Conservation (phyloP, 805 yeast genomes). For the Candida cerambycidarum region DNA sequence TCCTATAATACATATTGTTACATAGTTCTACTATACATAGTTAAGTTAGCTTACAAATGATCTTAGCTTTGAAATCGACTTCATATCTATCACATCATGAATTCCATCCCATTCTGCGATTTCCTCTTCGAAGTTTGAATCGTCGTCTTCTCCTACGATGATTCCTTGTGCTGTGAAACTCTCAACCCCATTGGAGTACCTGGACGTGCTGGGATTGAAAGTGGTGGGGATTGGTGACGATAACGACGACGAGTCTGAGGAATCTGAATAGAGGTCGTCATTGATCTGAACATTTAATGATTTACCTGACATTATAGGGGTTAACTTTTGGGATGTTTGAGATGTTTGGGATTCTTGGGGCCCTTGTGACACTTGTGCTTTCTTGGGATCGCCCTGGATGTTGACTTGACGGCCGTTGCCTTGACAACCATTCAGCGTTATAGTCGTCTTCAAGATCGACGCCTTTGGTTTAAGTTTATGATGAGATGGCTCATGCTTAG, state of each 20-base stretch:
- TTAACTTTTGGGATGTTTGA: no score
- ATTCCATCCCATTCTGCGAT: slow-evolving; percentile 7
- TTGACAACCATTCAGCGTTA: no score
- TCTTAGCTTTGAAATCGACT: slow-evolving; percentile 7
- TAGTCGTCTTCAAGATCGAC: slow-evolving; percentile 35
- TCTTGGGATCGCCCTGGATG: no score
- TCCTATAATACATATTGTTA: slow-evolving; percentile 1
- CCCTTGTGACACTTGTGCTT: no score
- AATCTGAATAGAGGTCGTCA: neutral
- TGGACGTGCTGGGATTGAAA: neutral
- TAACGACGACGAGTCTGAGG: neutral
- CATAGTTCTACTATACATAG: no score
- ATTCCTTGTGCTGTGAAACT: slow-evolving; percentile 8
- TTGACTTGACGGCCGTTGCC: no score
- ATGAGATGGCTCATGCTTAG: slow-evolving; percentile 44
- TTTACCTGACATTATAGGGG: no score
- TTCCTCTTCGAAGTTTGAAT: slow-evolving; percentile 1
- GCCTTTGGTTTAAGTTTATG: slow-evolving; percentile 40
- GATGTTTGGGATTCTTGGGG: no score
- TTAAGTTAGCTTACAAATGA: slow-evolving; percentile 4
- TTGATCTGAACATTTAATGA: neutral
- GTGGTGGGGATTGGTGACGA: neutral
- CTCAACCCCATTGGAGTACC: slow-evolving; percentile 1
- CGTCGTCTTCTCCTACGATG: slow-evolving; percentile 5
- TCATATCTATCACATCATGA: slow-evolving; percentile 4